Evolutionary conservation across 2,329 filamentous ascomycete species (phyloP).

Genomic region (Lachnum nothofagi): DNA sequence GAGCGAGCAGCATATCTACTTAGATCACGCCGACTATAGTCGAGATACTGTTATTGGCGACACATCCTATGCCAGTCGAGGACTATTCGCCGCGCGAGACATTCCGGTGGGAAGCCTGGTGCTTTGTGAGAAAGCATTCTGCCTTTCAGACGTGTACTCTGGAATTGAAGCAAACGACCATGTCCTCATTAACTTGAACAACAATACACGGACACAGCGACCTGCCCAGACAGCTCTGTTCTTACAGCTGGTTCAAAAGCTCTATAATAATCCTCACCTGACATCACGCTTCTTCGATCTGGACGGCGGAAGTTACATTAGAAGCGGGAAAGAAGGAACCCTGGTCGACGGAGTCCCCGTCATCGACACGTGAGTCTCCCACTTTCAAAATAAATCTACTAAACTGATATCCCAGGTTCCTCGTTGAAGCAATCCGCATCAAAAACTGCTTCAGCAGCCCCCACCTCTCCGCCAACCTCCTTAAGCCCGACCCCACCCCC

Average conservation of each 20-base stretch:
- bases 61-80: slow-evolving; percentile 4
- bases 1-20: not conserved
- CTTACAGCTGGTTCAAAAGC: slow-evolving; percentile 8
- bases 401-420: slow-evolving; percentile 5
- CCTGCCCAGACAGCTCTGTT: slow-evolving; percentile 13
- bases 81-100: slow-evolving; percentile 9
- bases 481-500: slow-evolving; percentile 4
- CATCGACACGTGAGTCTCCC: slow-evolving; percentile 13
- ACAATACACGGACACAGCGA: slow-evolving; percentile 10
- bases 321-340: slow-evolving; percentile 11
- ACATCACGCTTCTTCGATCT: slow-evolving; percentile 10
- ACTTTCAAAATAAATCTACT: not conserved
- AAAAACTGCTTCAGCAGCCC: slow-evolving; percentile 18
- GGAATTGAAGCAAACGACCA: not conserved
- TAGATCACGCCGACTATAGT: slow-evolving; percentile 15
- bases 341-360: slow-evolving; percentile 17
- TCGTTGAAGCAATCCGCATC: slow-evolving; percentile 17
- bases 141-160: slow-evolving; percentile 13
- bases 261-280: slow-evolving; percentile 8
- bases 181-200: slow-evolving; percentile 17
- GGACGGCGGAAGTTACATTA: slow-evolving; percentile 13
- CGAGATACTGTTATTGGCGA: slow-evolving; percentile 3
- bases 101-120: slow-evolving; percentile 13
- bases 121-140: slow-evolving; percentile 19
- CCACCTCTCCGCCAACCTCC: slow-evolving; percentile 10